These are phyloP conservation scores for Cenchrus americanus DNA, from an alignment of 176 grass and related monocot genomes.

Conservation along the genomic window DNA sequence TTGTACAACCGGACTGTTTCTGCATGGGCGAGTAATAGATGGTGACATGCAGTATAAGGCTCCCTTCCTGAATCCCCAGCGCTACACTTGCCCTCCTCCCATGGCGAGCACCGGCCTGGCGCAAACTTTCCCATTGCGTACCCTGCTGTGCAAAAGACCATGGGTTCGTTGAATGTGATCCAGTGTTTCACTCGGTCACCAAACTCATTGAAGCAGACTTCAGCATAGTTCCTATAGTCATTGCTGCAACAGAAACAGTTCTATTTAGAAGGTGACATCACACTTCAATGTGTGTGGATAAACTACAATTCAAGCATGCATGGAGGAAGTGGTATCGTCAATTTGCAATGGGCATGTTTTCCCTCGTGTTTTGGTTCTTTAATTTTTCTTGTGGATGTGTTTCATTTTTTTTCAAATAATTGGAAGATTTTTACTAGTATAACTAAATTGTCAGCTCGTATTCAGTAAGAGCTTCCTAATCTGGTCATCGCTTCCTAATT, in stretches of 20 bases:
- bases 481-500: too few species aligned
- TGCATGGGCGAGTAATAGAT: constrained; percentile 56
- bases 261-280: too few species aligned
- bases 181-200: constrained; percentile 66
- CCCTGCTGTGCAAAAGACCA: background rate
- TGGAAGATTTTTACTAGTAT: too few species aligned
- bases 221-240: constrained; percentile 43
- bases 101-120: constrained; percentile 47
- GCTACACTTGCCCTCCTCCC: constrained; percentile 36
- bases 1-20: constrained; percentile 31
- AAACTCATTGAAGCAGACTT: constrained; percentile 60
- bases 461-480: too few species aligned
- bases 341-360: too few species aligned
- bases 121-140: constrained; percentile 1
- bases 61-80: constrained; percentile 55
- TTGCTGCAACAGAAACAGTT: constrained; percentile 26
- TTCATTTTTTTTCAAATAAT: too few species aligned
- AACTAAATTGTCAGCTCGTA: too few species aligned
- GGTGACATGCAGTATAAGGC: constrained; percentile 54
- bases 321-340: too few species aligned
- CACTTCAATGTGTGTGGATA: too few species aligned
- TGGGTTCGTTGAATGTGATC: constrained; percentile 69
- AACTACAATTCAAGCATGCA: too few species aligned
- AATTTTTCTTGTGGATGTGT: too few species aligned
- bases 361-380: too few species aligned